A percentile compares a stretch with the other conserved stretches of the same genome.
phyloP scores from a whole-genome alignment of 1,139 yeast species.

The Candida glucosophila region DNA sequence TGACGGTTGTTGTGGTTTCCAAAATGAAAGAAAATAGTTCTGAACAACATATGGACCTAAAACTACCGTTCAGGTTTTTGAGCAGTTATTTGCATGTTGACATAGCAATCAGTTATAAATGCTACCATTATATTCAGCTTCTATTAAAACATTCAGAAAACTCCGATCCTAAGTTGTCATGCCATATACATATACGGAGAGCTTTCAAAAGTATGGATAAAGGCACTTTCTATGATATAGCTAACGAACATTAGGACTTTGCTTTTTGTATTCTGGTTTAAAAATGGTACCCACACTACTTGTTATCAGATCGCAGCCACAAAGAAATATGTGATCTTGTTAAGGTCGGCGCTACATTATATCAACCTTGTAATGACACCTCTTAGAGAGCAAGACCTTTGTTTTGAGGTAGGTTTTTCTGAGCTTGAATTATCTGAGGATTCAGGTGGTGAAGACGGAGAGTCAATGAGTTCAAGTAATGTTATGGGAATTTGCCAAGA shows the following conservation, averaged over 20 bases:
- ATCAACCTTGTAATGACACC: too few relatives aligned
- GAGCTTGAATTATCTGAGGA: constrained; percentile 3
- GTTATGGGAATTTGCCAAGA: constrained; percentile 5
- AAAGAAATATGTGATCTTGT: constrained; percentile 2
- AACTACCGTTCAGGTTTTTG: constrained; percentile 13
- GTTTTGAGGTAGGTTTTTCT: too few relatives aligned
- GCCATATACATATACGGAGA: constrained; percentile 18
- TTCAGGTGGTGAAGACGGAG: constrained; percentile 2
- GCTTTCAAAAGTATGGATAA: constrained; percentile 12
- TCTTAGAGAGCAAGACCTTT: too few relatives aligned
- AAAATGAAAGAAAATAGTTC: constrained; percentile 21
- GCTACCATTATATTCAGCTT: constrained; percentile 25
- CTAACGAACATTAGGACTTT: constrained; percentile 5
- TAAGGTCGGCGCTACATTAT: neutral
- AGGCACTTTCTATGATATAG: constrained; percentile 10
- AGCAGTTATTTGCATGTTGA: constrained; percentile 1
- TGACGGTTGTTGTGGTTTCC: constrained; percentile 19
- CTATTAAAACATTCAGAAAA: constrained; percentile 19
- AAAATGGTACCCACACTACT: constrained; percentile 1
- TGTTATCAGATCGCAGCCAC: constrained; percentile 6
- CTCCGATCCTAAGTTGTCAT: constrained; percentile 25
- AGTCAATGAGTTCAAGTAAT: constrained; percentile 2
- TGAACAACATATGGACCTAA: constrained; percentile 9
- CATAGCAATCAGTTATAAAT: constrained; percentile 17
- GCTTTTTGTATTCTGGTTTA: constrained; percentile 3